These are phyloP conservation scores for Xerocomellus intermedius DNA, from an alignment of 768 basidiomycete genomes.

Conservation along the genomic window DNA sequence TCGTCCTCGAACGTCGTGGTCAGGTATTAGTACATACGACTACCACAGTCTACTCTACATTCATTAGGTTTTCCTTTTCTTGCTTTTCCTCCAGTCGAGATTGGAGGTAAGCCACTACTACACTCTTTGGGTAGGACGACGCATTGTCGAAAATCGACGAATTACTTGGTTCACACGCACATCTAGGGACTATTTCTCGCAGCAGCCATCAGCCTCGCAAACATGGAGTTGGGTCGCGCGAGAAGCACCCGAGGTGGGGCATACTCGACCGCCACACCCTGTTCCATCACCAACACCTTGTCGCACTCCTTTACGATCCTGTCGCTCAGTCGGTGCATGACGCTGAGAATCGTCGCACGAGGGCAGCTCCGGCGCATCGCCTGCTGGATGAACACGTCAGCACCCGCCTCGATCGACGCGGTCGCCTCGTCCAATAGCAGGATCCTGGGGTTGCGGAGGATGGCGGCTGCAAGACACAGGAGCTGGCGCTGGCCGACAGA, in stretches of 20 bases:
- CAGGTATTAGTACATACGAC: no score
- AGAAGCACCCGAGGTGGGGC: conserved; percentile 25
- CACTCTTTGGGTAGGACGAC: no score
- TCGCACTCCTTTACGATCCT: conserved; percentile 30
- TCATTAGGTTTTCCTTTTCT: no score
- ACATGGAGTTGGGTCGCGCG: conserved; percentile 25
- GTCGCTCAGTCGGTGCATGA: conserved; percentile 33
- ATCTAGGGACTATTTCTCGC: conserved; percentile 17
- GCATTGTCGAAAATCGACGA: no score
- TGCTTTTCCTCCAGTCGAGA: no score
- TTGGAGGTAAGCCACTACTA: no score
- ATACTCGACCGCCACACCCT: conserved; percentile 28
- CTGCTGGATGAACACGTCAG: conserved; percentile 67
- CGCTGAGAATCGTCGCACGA: conserved; percentile 27
- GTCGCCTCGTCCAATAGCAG: conserved; percentile 33
- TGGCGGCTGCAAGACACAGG: conserved; percentile 50
- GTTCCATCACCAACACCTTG: conserved; percentile 40
- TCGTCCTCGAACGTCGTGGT: no score
- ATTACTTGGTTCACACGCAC: no score
- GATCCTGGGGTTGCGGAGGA: conserved; percentile 32
- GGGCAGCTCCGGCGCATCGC: conserved; percentile 32
- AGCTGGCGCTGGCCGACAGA: conserved; percentile 92
- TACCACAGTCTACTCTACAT: no score
- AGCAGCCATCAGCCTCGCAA: conserved; percentile 29
- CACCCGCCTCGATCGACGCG: conserved; percentile 80